phyloP scores from a whole-genome alignment of 1,139 yeast species.

The Debaryomycetaceae sp. region DNA sequence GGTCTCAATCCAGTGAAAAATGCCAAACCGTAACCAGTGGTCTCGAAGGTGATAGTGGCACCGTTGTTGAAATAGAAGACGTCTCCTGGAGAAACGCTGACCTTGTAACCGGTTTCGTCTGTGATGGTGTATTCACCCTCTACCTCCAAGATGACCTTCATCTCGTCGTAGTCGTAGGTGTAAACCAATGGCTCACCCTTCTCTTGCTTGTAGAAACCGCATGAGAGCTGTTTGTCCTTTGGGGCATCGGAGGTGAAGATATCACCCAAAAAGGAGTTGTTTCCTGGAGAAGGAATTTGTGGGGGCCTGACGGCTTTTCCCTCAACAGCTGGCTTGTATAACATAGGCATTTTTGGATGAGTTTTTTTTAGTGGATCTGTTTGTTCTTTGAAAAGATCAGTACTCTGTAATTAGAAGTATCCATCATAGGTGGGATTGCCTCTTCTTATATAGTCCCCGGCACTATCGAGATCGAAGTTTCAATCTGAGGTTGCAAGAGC shows the following conservation, averaged over 20 bases:
- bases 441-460: background rate
- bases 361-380: conserved; percentile 1
- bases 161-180: conserved; percentile 64
- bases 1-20: conserved; percentile 67
- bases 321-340: conserved; percentile 50
- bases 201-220: conserved; percentile 69
- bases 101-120: conserved; percentile 61
- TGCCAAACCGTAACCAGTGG: conserved; percentile 63
- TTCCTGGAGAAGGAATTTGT: conserved; percentile 51
- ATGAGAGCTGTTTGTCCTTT: conserved; percentile 53
- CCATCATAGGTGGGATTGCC: background rate
- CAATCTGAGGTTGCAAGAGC: background rate
- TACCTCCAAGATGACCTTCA: conserved; percentile 64
- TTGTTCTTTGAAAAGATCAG: no score
- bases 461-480: background rate
- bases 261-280: conserved; percentile 68
- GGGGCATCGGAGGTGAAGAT: conserved; percentile 57
- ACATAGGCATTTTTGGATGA: conserved; percentile 51
- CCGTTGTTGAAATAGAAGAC: conserved; percentile 68
- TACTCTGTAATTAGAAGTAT: background rate
- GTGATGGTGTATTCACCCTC: conserved; percentile 59
- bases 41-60: conserved; percentile 61
- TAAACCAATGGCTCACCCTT: conserved; percentile 64
- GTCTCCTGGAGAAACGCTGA: conserved; percentile 59
- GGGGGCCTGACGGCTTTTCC: conserved; percentile 58